phyloP scores from a whole-genome alignment of 2,329 filamentous ascomycete genomes.

The Talaromyces piceae region DNA sequence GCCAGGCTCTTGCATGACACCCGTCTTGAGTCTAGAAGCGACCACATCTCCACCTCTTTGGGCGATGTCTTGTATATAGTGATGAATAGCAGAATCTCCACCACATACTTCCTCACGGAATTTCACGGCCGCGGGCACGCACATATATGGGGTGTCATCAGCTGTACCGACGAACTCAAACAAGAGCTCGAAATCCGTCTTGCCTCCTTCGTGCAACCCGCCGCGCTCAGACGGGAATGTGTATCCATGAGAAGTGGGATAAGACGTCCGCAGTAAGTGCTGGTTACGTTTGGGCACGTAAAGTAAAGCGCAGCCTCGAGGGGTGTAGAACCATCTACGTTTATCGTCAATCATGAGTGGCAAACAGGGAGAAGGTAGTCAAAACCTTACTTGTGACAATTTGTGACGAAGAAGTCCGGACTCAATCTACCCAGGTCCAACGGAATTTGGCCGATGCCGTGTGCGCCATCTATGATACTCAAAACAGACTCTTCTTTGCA shows the following conservation, averaged over 20 bases:
- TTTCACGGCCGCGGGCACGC: constrained; percentile 60
- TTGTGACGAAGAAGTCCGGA: constrained; percentile 80
- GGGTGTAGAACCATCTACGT: constrained; percentile 69
- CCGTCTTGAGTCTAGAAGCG: constrained; percentile 59
- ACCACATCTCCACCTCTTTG: constrained; percentile 54
- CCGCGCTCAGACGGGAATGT: constrained; percentile 41
- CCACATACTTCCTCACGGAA: constrained; percentile 64
- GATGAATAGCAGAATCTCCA: constrained; percentile 62
- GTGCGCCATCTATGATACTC: constrained; percentile 75
- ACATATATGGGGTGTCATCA: constrained; percentile 65
- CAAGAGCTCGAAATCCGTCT: constrained; percentile 56
- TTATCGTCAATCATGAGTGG: not conserved
- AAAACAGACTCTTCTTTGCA: constrained; percentile 63
- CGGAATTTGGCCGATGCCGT: constrained; percentile 71
- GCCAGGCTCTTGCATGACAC: constrained; percentile 54
- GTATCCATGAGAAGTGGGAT: constrained; percentile 79
- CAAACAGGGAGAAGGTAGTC: not conserved
- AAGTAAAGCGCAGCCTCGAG: constrained; percentile 72
- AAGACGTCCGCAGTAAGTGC: constrained; percentile 60
- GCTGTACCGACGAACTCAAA: constrained; percentile 74
- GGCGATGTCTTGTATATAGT: constrained; percentile 58
- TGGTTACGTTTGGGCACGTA: constrained; percentile 75
- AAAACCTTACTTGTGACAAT: constrained; percentile 62
- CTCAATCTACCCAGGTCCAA: constrained; percentile 60
- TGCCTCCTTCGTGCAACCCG: constrained; percentile 38